These are phyloP conservation scores for Rosa hybrid DNA, from an alignment of 331 rosid genomes.

Conservation along the genomic window DNA sequence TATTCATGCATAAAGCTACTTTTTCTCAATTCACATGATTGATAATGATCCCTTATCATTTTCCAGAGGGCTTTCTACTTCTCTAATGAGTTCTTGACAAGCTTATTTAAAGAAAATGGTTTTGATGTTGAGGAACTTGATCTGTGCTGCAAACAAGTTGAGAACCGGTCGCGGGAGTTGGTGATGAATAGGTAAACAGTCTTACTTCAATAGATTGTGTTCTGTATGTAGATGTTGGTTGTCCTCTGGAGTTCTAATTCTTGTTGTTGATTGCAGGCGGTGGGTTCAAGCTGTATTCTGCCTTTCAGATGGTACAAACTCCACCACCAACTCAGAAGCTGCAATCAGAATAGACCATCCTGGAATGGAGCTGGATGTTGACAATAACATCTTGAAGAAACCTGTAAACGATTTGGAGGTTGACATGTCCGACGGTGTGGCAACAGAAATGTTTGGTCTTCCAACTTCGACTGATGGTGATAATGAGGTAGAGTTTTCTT, in stretches of 20 bases:
- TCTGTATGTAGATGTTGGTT: background rate
- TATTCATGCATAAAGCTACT: conserved; percentile 8
- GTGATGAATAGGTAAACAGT: conserved; percentile 72
- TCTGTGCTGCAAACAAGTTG: conserved; percentile 88
- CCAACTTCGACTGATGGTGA: conserved; percentile 52
- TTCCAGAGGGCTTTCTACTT: conserved; percentile 93
- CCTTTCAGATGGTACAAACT: conserved; percentile 42
- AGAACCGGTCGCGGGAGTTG: conserved; percentile 80
- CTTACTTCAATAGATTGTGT: conserved; percentile 5
- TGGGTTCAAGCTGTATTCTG: conserved; percentile 90
- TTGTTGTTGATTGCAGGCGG: conserved; percentile 48
- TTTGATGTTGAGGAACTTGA: conserved; percentile 64
- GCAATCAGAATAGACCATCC: conserved; percentile 19
- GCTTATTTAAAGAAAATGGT: conserved; percentile 74
- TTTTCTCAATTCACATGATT: conserved; percentile 21
- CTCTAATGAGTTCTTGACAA: conserved; percentile 76
- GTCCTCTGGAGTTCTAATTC: background rate
- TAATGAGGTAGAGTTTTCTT: conserved; percentile 44
- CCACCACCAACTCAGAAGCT: conserved; percentile 38
- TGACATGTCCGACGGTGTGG: conserved; percentile 71
- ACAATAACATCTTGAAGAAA: conserved; percentile 32
- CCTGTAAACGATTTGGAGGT: conserved; percentile 42
- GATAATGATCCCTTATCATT: conserved; percentile 14
- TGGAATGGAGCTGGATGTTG: conserved; percentile 18
- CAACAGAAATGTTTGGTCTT: conserved; percentile 67